Base-by-base conservation (phyloP, 1,284 basidiomycete species). In the Ustilago trichophora region DNA sequence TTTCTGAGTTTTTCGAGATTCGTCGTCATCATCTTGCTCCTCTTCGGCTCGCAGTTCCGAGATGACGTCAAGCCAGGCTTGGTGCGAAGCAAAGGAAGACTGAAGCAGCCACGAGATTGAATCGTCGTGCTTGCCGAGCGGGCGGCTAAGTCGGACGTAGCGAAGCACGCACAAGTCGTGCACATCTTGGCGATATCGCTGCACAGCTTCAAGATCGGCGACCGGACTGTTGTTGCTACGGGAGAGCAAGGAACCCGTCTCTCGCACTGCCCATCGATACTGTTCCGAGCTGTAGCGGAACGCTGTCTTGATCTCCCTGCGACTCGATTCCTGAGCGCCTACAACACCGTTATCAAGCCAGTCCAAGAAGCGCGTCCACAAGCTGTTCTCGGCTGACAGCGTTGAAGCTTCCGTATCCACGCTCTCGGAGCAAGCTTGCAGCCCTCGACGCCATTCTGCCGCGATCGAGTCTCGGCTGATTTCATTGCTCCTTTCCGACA, bases 241-340 rank as follows among this genome's bases (percentile, higher is more conserved):
- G 15, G 64, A 60, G 4, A 67, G 57, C 37, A 60, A 10, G 3
- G 64, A 60, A 13, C 43, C 51, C 15, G 64, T 67, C 46, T 67
- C 64, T 8, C 57, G 64, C n/a, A 57, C 34, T 0, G 57, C 64
- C 64, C 64, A 67, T 42, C 64, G 57, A 16, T 60, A 62, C 27
- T 60, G 52, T 32, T 60, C 64, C 21, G 53, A 52, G 21, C 43
- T 51, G 49, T 60, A 54, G 10, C 31, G 38, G 29, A 48, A 56
- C 6, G 65, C 32, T 12, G 33, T 32, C 44, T 62, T 62, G 25
- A 33, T 44, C 34, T 65, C 40, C 47, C 60, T 62, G 21, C 41
- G 53, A 24, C 44, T 47, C 15, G 38, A 15, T 1, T 12, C 25
- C 8, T 42, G 12, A 4, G 48, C 22, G 5, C 57, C 58, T 21